Conservation (phyloP, 2,329 filamentous ascomycete genomes). For the Epichloe uncinata region DNA sequence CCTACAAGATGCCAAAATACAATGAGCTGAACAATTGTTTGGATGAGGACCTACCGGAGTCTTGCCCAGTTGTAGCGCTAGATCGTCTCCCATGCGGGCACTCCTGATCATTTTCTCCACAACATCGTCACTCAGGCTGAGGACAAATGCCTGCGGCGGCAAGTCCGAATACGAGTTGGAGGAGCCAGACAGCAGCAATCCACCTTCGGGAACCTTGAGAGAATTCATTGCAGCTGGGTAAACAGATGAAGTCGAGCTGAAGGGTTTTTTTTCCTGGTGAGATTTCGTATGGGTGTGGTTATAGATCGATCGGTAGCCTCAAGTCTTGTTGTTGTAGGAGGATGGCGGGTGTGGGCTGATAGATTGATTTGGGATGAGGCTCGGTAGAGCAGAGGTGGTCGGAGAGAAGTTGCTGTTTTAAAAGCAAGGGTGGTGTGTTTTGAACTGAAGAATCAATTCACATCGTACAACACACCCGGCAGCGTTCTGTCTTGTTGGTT, state of each 20-base stretch:
- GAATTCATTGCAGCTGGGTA: slow-evolving; percentile 30
- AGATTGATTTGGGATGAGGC: neutral
- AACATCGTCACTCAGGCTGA: slow-evolving; percentile 42
- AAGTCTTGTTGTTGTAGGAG: neutral
- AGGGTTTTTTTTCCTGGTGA: neutral
- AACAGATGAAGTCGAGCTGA: neutral
- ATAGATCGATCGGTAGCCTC: neutral
- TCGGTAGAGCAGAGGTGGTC: neutral
- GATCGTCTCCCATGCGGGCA: slow-evolving; percentile 40
- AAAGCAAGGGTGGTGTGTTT: neutral
- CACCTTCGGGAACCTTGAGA: slow-evolving; percentile 42
- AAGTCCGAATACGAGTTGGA: slow-evolving; percentile 29
- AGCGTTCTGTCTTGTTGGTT: slow-evolving; percentile 5
- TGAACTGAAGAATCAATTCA: neutral
- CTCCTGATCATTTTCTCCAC: slow-evolving; percentile 51
- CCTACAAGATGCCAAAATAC: slow-evolving; percentile 1
- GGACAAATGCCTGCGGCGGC: slow-evolving; percentile 42
- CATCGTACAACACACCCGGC: neutral
- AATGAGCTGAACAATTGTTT: neutral
- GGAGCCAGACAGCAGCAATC: slow-evolving; percentile 42
- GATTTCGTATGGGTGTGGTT: neutral
- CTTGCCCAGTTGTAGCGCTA: slow-evolving; percentile 44
- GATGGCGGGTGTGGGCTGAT: neutral
- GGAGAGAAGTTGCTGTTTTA: neutral
- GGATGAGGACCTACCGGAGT: slow-evolving; percentile 39